Conservation (phyloP, 1,284 basidiomycete genomes). For the Ustilago shanxiensis region DNA sequence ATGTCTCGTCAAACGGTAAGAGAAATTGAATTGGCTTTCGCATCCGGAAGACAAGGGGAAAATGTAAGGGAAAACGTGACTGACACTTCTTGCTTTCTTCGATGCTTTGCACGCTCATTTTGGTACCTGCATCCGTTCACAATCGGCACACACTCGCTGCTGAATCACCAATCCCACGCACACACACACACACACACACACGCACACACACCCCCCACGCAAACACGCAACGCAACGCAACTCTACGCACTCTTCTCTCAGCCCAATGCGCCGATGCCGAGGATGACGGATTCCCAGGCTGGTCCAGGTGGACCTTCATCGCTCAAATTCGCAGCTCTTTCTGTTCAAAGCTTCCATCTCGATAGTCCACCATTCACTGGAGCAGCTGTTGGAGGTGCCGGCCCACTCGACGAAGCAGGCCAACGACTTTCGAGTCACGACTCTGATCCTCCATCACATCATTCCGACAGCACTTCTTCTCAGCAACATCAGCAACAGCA, state of each 20-base stretch:
- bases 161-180: slow-evolving; percentile 3
- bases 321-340: slow-evolving; percentile 66
- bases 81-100: slow-evolving; percentile 18
- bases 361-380: slow-evolving; percentile 69
- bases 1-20: slow-evolving; percentile 30
- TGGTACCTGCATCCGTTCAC: background rate
- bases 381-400: slow-evolving; percentile 57
- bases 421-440: slow-evolving; percentile 30
- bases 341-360: slow-evolving; percentile 66
- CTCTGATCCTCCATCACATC: slow-evolving; percentile 23
- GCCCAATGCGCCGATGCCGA: slow-evolving; percentile 56
- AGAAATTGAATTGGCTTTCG: background rate
- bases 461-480: slow-evolving; percentile 6
- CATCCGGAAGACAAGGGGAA: background rate
- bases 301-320: slow-evolving; percentile 60
- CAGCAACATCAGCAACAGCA: slow-evolving; percentile 5
- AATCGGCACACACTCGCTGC: background rate
- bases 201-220: no score
- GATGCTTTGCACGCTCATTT: background rate
- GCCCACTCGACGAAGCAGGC: slow-evolving; percentile 53
- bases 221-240: no score
- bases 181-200: no score
- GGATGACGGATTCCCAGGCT: slow-evolving; percentile 65
- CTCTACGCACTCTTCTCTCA: slow-evolving; percentile 7
- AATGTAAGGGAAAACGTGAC: background rate